Percentiles rank a stretch among this genome's conserved stretches.
Evolutionary conservation across 78 protist species (phyloP).

Genomic region (Dictyostelium capitatum): DNA sequence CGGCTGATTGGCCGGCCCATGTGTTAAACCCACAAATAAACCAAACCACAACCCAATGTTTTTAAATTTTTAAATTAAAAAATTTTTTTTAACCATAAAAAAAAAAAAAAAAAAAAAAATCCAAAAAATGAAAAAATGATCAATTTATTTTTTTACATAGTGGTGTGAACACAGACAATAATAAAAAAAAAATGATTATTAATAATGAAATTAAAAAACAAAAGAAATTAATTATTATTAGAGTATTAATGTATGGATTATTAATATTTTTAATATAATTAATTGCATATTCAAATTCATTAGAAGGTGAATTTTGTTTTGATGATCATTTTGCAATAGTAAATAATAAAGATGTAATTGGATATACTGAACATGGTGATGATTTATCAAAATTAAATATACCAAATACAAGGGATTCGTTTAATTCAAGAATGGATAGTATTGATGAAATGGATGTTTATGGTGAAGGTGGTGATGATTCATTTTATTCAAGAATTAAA

Average conservation of each 20-base stretch:
- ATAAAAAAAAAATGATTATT: neutral
- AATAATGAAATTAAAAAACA: neutral
- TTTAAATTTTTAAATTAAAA: no score
- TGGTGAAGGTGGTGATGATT: no score
- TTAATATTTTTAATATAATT: conserved; percentile 17
- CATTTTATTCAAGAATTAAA: no score
- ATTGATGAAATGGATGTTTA: no score
- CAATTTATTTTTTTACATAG: no score
- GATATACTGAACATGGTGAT: neutral
- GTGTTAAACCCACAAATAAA: no score
- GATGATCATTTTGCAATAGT: conserved; percentile 25
- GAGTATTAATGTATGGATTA: conserved; percentile 11
- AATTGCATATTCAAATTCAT: conserved; percentile 28
- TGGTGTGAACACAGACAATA: no score
- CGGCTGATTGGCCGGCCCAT: no score
- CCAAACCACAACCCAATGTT: no score
- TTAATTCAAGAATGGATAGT: neutral
- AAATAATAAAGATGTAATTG: conserved; percentile 4
- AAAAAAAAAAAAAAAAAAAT: no score
- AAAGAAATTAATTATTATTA: conserved; percentile 12
- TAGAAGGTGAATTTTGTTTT: conserved; percentile 10
- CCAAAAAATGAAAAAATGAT: no score
- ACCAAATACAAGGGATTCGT: neutral
- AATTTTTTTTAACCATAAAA: no score
- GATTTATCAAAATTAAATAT: neutral